phyloP scores from a whole-genome alignment of 352 stramenopile species.

The Phytophthora lateralis region DNA sequence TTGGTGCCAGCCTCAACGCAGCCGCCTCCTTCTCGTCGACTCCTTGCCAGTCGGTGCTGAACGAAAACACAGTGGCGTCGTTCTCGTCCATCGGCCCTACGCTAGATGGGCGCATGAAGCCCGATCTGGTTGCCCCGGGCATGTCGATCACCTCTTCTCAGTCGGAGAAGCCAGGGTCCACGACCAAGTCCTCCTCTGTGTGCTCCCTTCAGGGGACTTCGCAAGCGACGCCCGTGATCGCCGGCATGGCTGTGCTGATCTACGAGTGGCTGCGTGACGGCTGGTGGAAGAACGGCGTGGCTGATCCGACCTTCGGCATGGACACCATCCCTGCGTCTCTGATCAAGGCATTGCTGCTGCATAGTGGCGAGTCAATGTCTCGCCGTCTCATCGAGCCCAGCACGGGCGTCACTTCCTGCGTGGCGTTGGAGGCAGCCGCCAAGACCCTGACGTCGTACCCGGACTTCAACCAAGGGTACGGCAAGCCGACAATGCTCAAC shows the following conservation, averaged over 20 bases:
- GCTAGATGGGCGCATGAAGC: conserved; percentile 74
- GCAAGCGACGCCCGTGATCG: conserved; percentile 84
- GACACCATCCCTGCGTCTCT: conserved; percentile 64
- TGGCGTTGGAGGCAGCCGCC: conserved; percentile 44
- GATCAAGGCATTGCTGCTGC: conserved; percentile 86
- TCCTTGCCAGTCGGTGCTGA: conserved; percentile 54
- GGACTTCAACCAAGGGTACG: conserved; percentile 80
- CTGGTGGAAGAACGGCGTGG: conserved; percentile 73
- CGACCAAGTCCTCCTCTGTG: conserved; percentile 47
- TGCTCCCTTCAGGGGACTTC: conserved; percentile 76
- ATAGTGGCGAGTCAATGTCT: conserved; percentile 72
- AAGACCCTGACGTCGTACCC: conserved; percentile 48
- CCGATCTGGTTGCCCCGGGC: conserved; percentile 76
- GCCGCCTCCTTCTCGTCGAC: conserved; percentile 53
- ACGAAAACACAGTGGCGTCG: conserved; percentile 67
- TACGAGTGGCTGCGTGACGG: conserved; percentile 89
- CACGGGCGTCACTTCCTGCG: conserved; percentile 57
- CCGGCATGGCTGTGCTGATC: conserved; percentile 80
- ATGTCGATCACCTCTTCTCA: conserved; percentile 74
- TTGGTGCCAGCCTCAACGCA: conserved; percentile 75
- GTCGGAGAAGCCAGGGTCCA: conserved; percentile 54
- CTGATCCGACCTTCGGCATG: conserved; percentile 61
- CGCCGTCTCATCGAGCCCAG: conserved; percentile 49
- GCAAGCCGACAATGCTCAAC: conserved; percentile 71
- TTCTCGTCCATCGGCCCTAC: conserved; percentile 80